These are phyloP conservation scores for Croton laevigatus DNA, from an alignment of 441 rosid species.

Conservation along the genomic window DNA sequence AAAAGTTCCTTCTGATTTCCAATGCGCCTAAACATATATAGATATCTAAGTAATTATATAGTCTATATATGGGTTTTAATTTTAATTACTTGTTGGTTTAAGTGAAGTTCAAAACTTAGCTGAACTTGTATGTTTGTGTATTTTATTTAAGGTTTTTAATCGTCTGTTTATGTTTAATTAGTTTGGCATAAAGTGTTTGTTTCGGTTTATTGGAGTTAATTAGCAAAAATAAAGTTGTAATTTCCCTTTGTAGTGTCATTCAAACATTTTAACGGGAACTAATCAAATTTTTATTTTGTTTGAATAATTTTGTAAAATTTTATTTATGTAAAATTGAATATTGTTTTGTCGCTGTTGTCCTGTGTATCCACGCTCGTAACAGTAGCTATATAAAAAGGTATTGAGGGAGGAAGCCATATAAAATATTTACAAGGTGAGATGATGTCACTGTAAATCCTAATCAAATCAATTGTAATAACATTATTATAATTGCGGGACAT, in stretches of 20 bases:
- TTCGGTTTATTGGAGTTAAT: background rate
- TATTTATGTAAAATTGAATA: too few species aligned
- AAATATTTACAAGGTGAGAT: background rate
- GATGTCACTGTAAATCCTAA: background rate
- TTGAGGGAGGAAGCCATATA: background rate
- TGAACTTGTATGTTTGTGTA: background rate
- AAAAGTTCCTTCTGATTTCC: conserved; percentile 57
- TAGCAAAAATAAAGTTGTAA: background rate
- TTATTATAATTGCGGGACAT: too few species aligned
- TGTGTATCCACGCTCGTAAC: background rate
- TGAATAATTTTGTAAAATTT: too few species aligned
- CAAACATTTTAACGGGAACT: background rate
- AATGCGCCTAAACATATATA: conserved; percentile 30
- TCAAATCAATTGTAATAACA: too few species aligned
- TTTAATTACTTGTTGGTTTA: background rate
- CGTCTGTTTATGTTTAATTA: background rate
- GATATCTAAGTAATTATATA: background rate
- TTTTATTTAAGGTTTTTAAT: background rate
- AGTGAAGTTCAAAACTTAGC: background rate
- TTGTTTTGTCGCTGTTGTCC: background rate
- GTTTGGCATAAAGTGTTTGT: background rate
- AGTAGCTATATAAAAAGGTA: background rate
- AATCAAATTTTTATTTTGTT: too few species aligned
- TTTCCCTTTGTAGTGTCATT: background rate
- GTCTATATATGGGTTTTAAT: background rate